Conservation (phyloP, 2,329 filamentous ascomycete genomes). For the Magnaporthiopsis rhizophila region DNA sequence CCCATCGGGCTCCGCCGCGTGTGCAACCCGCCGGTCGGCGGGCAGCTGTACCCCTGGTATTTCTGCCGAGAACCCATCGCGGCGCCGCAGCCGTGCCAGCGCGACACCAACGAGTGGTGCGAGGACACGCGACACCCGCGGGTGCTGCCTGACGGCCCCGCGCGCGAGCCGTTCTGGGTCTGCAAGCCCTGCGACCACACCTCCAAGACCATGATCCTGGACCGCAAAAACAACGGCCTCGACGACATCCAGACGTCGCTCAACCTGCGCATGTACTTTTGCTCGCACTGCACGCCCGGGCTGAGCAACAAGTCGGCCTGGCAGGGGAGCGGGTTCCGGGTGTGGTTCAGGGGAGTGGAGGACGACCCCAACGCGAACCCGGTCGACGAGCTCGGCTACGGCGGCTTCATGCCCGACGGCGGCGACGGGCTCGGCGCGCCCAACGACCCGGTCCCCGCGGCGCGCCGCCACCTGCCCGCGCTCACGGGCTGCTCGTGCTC, state of each 20-base stretch:
- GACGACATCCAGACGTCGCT: not conserved
- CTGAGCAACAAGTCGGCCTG: not conserved
- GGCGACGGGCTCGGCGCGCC: not conserved
- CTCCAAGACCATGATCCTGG: not conserved
- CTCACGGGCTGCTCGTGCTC: not conserved
- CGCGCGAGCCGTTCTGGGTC: not conserved
- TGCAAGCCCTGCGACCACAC: not conserved
- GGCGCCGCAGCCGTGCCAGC: not conserved
- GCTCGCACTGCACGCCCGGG: not conserved
- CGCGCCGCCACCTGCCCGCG: not conserved
- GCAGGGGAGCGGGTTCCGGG: not conserved
- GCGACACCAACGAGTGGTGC: not conserved
- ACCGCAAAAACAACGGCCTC: not conserved
- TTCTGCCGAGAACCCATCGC: not conserved
- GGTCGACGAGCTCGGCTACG: not conserved
- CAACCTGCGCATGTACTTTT: constrained; percentile 3
- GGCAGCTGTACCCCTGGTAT: not conserved
- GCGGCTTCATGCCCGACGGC: not conserved
- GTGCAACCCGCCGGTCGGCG: not conserved
- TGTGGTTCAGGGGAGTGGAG: not conserved
- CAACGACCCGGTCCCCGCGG: too few species aligned
- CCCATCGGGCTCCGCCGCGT: not conserved
- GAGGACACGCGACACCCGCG: not conserved
- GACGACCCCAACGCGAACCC: not conserved
- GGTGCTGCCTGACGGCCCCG: too few species aligned